Conservation (phyloP, 2,329 filamentous ascomycete genomes). For the Verticillium zaregamsianum region DNA sequence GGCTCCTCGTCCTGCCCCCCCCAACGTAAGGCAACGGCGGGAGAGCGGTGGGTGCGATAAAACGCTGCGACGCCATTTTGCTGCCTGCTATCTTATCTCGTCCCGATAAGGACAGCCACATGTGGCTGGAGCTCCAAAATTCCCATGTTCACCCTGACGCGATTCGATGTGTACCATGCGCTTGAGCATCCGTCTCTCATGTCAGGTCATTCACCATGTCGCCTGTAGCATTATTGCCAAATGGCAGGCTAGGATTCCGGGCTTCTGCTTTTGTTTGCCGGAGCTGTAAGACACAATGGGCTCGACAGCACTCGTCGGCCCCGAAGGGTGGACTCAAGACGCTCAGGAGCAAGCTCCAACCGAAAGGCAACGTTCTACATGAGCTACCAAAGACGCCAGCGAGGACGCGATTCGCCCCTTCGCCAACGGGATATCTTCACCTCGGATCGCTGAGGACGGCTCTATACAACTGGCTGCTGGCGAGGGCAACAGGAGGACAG, state of each 20-base stretch:
- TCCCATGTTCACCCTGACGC: conserved; percentile 5
- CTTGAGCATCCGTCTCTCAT: neutral
- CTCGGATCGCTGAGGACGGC: conserved; percentile 89
- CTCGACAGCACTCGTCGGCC: conserved; percentile 9
- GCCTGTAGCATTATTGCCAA: conserved; percentile 5
- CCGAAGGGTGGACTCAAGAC: conserved; percentile 8
- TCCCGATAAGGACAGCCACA: neutral
- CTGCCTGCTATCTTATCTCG: conserved; percentile 4
- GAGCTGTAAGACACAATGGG: conserved; percentile 1
- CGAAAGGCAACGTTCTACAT: conserved; percentile 7
- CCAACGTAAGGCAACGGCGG: neutral
- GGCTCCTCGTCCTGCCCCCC: neutral
- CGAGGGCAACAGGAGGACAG: conserved; percentile 79
- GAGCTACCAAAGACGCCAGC: conserved; percentile 48
- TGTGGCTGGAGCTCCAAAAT: conserved; percentile 8
- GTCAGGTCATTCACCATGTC: conserved; percentile 4
- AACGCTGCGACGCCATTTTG: conserved; percentile 3
- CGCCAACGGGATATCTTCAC: conserved; percentile 90
- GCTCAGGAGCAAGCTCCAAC: conserved; percentile 12
- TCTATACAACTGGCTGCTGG: conserved; percentile 92
- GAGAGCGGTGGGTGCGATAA: neutral
- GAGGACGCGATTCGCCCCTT: conserved; percentile 79
- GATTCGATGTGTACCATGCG: neutral
- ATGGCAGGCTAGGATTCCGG: conserved; percentile 2
- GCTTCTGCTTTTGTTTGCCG: conserved; percentile 1